Evolutionary conservation across 805 yeast genomes (phyloP), one percentile per base, ranked within the genome.

Genomic region (Candida tammaniensis): DNA sequence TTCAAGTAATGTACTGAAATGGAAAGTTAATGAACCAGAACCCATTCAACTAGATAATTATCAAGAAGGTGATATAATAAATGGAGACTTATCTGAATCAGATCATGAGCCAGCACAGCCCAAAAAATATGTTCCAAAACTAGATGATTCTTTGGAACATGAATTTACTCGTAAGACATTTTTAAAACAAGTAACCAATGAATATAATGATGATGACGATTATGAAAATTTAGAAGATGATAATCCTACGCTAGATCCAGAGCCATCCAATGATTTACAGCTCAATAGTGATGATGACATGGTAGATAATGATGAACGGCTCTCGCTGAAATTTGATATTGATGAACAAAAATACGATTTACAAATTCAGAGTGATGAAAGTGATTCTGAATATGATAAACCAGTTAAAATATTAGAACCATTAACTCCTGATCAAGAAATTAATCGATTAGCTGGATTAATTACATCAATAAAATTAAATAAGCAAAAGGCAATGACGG

Each of bases 31-130:
- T 15, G 16, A 17, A 17, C 11, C 9, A n/a, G 4, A 28, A 17
- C 11, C 14, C 7, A 12, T 15, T 29, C 10, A 7, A 13, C 12
- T 21, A 9, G n/a, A 14, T 10, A 29, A 29, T 3, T 33, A 25
- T 14, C 17, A 33, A 6, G 38, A 35, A 24, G 38, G 38, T 9
- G 38, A 35, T 13, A 35, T 61, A 16, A 49, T 53, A 24, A 57
- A 62, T 21, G 70, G 69, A 5, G 55, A 61, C 25, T 49, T 64
- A 36, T 70, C 63, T 37, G 72, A 34, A 9, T 17, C 24, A 5
- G 36, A 33, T n/a, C 31, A n/a, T 6, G 30, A 18, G 13, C 19
- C 7, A 13, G 7, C 11, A 7, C 26, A 19, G 22, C 7, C n/a
- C 17, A 24, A 15, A 23, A 36, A 31, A 24, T 43, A 38, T 12